Evolutionary conservation across 2,329 filamentous ascomycete species (phyloP).

Genomic region (Tolypocladium inflatum): DNA sequence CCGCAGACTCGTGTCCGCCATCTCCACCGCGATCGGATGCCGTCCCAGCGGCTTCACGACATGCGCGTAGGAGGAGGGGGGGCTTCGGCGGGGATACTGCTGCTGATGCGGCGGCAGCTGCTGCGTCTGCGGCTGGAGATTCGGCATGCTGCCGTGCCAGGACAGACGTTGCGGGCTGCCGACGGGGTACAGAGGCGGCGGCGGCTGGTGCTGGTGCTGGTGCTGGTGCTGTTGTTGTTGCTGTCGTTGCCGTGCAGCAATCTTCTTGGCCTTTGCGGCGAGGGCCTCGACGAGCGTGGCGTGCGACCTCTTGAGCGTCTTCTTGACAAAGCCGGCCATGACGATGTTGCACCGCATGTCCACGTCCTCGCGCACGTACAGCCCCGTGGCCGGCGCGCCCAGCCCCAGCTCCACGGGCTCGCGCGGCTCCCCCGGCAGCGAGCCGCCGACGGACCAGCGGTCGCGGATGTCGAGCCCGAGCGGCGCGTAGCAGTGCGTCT

Average conservation of each 20-base stretch:
- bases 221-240: not conserved
- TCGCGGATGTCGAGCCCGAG: constrained; percentile 70
- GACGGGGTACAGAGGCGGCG: not conserved
- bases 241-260: not conserved
- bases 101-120: not conserved
- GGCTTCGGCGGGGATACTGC: not conserved
- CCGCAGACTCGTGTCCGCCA: not conserved
- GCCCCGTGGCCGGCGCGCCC: constrained; percentile 53
- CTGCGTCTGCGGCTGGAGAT: not conserved
- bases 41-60: not conserved
- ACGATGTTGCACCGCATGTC: constrained; percentile 71
- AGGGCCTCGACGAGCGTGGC: constrained; percentile 58
- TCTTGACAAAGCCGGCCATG: constrained; percentile 69
- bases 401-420: constrained; percentile 58
- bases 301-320: constrained; percentile 71
- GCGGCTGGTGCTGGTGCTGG: no score
- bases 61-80: not conserved
- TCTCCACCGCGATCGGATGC: not conserved
- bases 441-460: constrained; percentile 69
- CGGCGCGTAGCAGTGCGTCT: constrained; percentile 78
- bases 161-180: not conserved
- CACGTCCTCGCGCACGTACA: constrained; percentile 81
- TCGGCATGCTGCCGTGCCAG: not conserved
- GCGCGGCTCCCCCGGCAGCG: constrained; percentile 58
- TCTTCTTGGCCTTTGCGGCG: constrained; percentile 17